A percentile compares a stretch with the other conserved stretches of the same genome.
phyloP scores from a whole-genome alignment of 148 eudicot species.

The Persicaria tinctoria region DNA sequence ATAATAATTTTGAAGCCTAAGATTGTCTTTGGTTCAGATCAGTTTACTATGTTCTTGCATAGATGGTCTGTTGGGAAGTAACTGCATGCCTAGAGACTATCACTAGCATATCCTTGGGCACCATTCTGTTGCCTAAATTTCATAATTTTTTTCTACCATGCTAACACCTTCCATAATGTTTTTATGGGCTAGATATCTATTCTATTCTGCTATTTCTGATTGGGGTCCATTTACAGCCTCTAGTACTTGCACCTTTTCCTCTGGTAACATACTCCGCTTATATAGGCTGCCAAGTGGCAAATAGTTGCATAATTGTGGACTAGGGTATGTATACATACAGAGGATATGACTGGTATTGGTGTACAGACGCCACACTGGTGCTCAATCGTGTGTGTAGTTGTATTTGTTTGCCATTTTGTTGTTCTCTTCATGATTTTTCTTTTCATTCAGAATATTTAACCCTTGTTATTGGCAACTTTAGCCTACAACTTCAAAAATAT shows the following conservation, averaged over 20 bases:
- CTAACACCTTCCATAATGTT: background rate
- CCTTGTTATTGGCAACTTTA: background rate
- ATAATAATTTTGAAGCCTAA: background rate
- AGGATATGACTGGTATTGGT: background rate
- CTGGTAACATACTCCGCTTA: background rate
- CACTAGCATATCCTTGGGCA: background rate
- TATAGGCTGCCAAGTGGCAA: background rate
- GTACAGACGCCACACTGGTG: background rate
- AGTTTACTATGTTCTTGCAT: background rate
- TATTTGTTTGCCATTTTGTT: background rate
- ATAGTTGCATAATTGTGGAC: background rate
- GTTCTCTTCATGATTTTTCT: background rate
- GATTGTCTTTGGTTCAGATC: background rate
- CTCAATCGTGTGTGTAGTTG: background rate
- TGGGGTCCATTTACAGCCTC: constrained; percentile 4
- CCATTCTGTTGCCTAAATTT: background rate
- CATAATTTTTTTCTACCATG: background rate
- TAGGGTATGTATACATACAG: background rate
- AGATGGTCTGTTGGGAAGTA: background rate
- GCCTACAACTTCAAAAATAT: background rate
- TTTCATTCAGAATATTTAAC: background rate
- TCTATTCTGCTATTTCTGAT: background rate
- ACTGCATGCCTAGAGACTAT: background rate
- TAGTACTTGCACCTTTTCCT: background rate
- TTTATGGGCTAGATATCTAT: background rate